A percentile compares a stretch with the other conserved stretches of the same genome.
Conservation (phyloP, 148 eudicot genomes). For the Rhododendron ferrugineum region DNA sequence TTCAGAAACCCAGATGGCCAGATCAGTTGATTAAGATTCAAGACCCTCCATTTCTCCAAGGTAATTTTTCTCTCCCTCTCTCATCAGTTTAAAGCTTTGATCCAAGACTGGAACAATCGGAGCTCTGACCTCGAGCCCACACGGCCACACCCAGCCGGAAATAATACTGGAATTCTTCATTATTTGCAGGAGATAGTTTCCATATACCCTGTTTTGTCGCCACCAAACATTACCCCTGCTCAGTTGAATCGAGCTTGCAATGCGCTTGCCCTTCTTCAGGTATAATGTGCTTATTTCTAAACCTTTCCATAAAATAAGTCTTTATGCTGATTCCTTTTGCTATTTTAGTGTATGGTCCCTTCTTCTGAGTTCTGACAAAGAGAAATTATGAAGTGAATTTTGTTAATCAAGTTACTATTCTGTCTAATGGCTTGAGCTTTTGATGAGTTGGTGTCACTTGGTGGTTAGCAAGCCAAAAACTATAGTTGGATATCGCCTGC, state of each 20-base stretch:
- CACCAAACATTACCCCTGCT: conserved; percentile 75
- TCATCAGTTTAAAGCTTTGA: too few relatives aligned
- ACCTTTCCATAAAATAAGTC: conserved; percentile 3
- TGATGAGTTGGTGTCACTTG: neutral
- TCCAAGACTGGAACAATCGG: too few relatives aligned
- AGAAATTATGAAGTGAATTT: neutral
- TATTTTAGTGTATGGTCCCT: neutral
- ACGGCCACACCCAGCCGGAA: too few relatives aligned
- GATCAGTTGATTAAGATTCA: too few relatives aligned
- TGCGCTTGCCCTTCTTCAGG: conserved; percentile 96
- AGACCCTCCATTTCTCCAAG: too few relatives aligned
- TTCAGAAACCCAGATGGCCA: too few relatives aligned
- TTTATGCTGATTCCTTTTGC: neutral
- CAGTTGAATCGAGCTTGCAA: conserved; percentile 96
- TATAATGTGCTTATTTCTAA: conserved; percentile 4
- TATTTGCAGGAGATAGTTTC: conserved; percentile 83
- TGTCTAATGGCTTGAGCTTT: neutral
- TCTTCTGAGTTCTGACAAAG: neutral
- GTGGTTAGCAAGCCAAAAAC: neutral
- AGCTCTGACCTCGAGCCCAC: too few relatives aligned
- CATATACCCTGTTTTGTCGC: conserved; percentile 82
- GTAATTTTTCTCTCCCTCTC: too few relatives aligned
- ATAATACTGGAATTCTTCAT: conserved; percentile 1
- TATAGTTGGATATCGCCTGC: neutral
- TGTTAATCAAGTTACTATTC: neutral